Base-by-base conservation (phyloP, 345 rosid genomes). In the Pistacia atlantica region DNA sequence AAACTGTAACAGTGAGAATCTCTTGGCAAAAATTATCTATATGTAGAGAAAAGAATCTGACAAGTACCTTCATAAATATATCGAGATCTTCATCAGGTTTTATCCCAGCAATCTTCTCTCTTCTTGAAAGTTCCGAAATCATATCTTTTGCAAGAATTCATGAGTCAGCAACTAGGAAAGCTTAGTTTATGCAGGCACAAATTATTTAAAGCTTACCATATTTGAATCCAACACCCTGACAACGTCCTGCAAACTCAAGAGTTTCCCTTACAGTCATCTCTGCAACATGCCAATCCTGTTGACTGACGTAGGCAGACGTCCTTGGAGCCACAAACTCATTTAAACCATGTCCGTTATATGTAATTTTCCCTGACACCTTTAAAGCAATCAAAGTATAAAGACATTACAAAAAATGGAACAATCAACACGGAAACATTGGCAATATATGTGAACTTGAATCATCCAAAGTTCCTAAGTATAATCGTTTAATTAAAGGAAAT, bases 81-180 rank as follows among this genome's bases (percentile, higher is more conserved):
- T 96, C 99, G 77, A 96, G 99, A 85, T 96, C 99, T 86, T 91
- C 99, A 84, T 96, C 97, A 67, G 99, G 98, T 79, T 92, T 92
- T 74, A 96, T 93, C 74, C 97, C 97, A 25, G 95, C 91, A 67
- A 87, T 77, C 87, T 96, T 96, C 79, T 96, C 99, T 71, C 98
- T 92, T 80, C 99, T 88, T 72, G 97, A 89, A 77, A 96, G 91
- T 81, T 96, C 99, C 86, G 82, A 49, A 60, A 96, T 90, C 99
- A 96, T 96, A 83, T 96, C 99, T 96, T 82, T 72, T 65, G 67
- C 72, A 75, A 62, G 57, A 56, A 62, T 78, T 38, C 52, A 62
- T 38, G 45, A 55, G 67, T 86, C 79, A 87, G 79, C 70, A 73
- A 62, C 38, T 17, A 49, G 67, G 54, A 28, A 69, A 71, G n/a